These are phyloP conservation scores for Pseudogymnoascus verrucosus DNA, from an alignment of 2,329 filamentous ascomycete species.

Conservation along the genomic window DNA sequence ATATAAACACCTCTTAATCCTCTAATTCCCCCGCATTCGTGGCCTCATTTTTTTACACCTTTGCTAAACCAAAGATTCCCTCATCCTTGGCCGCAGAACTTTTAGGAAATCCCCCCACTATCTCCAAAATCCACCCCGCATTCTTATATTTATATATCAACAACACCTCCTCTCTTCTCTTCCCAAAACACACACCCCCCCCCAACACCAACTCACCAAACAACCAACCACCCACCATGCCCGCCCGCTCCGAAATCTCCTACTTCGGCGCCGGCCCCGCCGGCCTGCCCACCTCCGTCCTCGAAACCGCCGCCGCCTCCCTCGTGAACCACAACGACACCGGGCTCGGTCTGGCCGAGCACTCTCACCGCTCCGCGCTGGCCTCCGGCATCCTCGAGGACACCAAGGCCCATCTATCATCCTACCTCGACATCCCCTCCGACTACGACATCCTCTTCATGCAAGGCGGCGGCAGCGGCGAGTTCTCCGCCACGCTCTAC, in stretches of 20 bases:
- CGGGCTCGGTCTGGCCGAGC: slow-evolving; percentile 81
- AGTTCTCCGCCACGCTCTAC: slow-evolving; percentile 77
- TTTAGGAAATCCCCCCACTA: neutral
- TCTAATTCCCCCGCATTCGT: neutral
- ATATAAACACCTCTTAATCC: neutral
- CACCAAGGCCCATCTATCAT: slow-evolving; percentile 64
- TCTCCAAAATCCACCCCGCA: neutral
- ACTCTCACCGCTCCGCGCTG: slow-evolving; percentile 76
- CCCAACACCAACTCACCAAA: neutral
- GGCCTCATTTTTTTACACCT: neutral
- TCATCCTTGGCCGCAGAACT: neutral
- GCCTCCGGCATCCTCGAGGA: slow-evolving; percentile 73
- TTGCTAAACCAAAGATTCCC: neutral
- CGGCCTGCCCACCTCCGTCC: slow-evolving; percentile 70
- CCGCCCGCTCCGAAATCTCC: slow-evolving; percentile 63
- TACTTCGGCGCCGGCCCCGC: slow-evolving; percentile 92
- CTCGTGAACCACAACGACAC: slow-evolving; percentile 75
- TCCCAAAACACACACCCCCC: neutral
- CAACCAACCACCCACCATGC: slow-evolving; percentile 43
- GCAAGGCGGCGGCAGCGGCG: slow-evolving; percentile 76
- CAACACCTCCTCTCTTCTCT: neutral
- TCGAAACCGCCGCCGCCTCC: slow-evolving; percentile 67
- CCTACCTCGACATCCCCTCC: slow-evolving; percentile 72
- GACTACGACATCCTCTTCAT: slow-evolving; percentile 86
- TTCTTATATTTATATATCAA: neutral